Base-by-base conservation (phyloP, 352 stramenopile genomes). In the Phytopythium kandeliae region DNA sequence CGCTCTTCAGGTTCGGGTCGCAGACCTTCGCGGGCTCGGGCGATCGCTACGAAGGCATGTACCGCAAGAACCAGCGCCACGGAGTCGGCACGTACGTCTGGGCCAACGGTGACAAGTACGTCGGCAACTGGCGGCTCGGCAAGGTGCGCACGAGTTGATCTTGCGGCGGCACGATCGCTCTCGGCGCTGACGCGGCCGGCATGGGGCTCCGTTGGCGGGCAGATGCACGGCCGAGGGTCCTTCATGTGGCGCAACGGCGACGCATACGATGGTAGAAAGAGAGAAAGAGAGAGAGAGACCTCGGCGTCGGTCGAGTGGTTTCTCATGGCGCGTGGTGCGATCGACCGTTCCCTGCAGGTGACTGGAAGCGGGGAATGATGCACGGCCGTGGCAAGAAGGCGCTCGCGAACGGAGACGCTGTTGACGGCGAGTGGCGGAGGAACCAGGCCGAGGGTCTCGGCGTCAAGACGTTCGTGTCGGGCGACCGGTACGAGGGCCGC, bases 51-150 rank as follows among this genome's bases (percentile, higher is more conserved):
- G 86, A 96, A 75, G 84, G 84, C 10, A 84, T 92, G 59, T 96
- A 93, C 60, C 65, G 85, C 44, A 92, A 91, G 56, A 89, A 85
- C 55, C 75, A 89, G 48, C 79, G 86, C 25, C 79, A 96, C 54
- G 86, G 86, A 21, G 74, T 72, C 48, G 84, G 84, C 17, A 93
- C 83, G 40, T 96, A 92, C 46, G 63, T 94, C 38, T 96, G 86
- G 86, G 63, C 81, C 2, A 96, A 96, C 56, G 86, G 86, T 1
- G 86, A 96, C 67, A 94, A 92, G 57, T 96, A 93, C 58, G 71
- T 93, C 16, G 86, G 86, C 9, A 75, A 92, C 58, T 96, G 82
- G 67, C 75, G 78, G 37, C 67, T 84, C 17, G 82, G 82, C 43
- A 88, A 88, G 70, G 82, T 89, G 54, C 44, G 48, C 10, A 5